A percentile compares a stretch with the other conserved stretches of the same genome.
These are phyloP conservation scores for Nymphaea colorata DNA, from an alignment of 164 flowering plant genomes.

Conservation along the genomic window DNA sequence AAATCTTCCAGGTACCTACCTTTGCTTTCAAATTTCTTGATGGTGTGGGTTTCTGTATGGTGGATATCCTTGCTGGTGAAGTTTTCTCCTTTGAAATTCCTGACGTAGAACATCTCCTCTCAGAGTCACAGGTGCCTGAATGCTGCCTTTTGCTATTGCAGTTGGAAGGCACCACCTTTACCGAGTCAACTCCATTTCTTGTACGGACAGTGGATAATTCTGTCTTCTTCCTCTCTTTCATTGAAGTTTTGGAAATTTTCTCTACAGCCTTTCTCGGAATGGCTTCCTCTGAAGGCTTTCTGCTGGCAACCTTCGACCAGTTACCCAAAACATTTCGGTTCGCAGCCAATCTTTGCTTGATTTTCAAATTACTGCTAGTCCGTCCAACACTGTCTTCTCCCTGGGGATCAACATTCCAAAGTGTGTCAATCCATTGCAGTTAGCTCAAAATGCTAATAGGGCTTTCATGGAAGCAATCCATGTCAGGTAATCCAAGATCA, in stretches of 20 bases:
- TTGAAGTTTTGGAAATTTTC: conserved; percentile 10
- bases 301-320: conserved; percentile 8
- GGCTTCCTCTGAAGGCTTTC: conserved; percentile 11
- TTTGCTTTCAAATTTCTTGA: conserved; percentile 18
- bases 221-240: conserved; percentile 13
- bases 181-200: not conserved
- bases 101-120: not conserved
- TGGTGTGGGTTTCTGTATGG: not conserved
- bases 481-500: not conserved
- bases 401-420: conserved; percentile 15
- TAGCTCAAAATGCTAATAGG: not conserved
- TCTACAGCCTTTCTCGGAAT: conserved; percentile 7
- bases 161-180: not conserved
- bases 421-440: not conserved
- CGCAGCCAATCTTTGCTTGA: not conserved
- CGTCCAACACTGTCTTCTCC: conserved; percentile 10
- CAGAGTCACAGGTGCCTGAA: not conserved
- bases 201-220: conserved; percentile 5
- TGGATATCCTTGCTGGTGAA: not conserved
- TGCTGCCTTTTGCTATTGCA: not conserved
- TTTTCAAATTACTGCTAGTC: conserved; percentile 15
- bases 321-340: conserved; percentile 7
- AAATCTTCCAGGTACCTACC: conserved; percentile 15
- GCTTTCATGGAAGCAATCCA: not conserved
- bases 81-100: not conserved